Conservation (phyloP, 805 yeast genomes). For the Sungouiozyma ichnusensis region DNA sequence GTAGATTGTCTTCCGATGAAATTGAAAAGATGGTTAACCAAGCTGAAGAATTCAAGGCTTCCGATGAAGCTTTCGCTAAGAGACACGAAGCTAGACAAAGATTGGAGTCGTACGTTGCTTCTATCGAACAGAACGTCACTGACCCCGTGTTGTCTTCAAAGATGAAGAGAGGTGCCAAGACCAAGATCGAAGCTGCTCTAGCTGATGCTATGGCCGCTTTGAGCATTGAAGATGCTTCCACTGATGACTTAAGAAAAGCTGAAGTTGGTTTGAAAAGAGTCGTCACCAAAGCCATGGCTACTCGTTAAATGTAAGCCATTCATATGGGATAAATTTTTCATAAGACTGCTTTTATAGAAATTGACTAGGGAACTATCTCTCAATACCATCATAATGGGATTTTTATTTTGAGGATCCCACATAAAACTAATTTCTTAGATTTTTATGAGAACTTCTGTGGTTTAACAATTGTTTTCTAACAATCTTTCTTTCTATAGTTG, state of each 20-base stretch:
- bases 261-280: conserved; percentile 98
- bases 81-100: conserved; percentile 98
- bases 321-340: neutral
- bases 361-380: neutral
- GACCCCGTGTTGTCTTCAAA: conserved; percentile 98
- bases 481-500: neutral
- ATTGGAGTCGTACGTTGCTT: conserved; percentile 95
- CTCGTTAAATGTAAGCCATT: conserved; percentile 54
- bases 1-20: conserved; percentile 93
- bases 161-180: conserved; percentile 94
- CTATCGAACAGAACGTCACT: conserved; percentile 90
- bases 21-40: conserved; percentile 97
- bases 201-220: conserved; percentile 97
- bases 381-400: neutral
- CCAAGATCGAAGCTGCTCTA: conserved; percentile 94
- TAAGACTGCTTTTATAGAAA: neutral
- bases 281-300: conserved; percentile 97
- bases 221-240: conserved; percentile 90
- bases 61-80: conserved; percentile 99
- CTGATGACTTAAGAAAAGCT: conserved; percentile 98
- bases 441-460: neutral
- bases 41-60: conserved; percentile 97
- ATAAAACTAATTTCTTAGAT: neutral
- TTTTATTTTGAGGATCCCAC: neutral
- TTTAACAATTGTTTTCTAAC: neutral